A percentile compares a stretch with the other conserved stretches of the same genome.
Evolutionary conservation across 495 filamentous ascomycete species (phyloP).

Genomic region (Halenospora varia): DNA sequence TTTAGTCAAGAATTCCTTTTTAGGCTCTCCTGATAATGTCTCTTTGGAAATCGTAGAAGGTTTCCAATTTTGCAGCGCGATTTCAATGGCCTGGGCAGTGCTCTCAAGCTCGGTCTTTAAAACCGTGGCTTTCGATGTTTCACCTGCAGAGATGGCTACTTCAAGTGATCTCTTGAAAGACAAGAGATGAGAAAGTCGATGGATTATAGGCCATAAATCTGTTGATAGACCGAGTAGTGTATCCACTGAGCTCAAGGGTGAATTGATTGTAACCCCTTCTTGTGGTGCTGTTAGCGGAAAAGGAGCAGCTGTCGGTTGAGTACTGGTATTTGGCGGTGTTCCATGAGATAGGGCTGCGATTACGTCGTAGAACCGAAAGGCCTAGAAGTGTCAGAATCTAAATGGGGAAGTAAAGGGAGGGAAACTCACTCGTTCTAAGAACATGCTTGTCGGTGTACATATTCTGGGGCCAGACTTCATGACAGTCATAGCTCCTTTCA

Average conservation of each 20-base stretch:
- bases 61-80: slow-evolving; percentile 51
- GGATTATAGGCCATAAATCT: slow-evolving; percentile 60
- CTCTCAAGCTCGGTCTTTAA: slow-evolving; percentile 51
- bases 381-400: slow-evolving; percentile 29
- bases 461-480: slow-evolving; percentile 45
- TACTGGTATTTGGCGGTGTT: slow-evolving; percentile 49
- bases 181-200: slow-evolving; percentile 52
- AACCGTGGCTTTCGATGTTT: slow-evolving; percentile 44
- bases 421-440: slow-evolving; percentile 51
- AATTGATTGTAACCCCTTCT: slow-evolving; percentile 38
- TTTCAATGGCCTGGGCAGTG: slow-evolving; percentile 50
- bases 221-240: slow-evolving; percentile 59
- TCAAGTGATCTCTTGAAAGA: slow-evolving; percentile 47
- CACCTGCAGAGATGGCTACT: slow-evolving; percentile 33
- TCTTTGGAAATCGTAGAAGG: slow-evolving; percentile 29
- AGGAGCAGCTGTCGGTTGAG: slow-evolving; percentile 30
- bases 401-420: neutral
- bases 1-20: slow-evolving; percentile 6
- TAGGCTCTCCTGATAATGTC: neutral
- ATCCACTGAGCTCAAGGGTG: slow-evolving; percentile 50
- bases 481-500: slow-evolving; percentile 56
- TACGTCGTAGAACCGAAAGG: slow-evolving; percentile 63
- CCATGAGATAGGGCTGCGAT: slow-evolving; percentile 60
- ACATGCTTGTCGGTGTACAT: slow-evolving; percentile 46
- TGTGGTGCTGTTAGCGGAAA: slow-evolving; percentile 29